These are phyloP conservation scores for Wickerhamiella allomyrinae DNA, from an alignment of 805 yeast genomes.

Conservation along the genomic window DNA sequence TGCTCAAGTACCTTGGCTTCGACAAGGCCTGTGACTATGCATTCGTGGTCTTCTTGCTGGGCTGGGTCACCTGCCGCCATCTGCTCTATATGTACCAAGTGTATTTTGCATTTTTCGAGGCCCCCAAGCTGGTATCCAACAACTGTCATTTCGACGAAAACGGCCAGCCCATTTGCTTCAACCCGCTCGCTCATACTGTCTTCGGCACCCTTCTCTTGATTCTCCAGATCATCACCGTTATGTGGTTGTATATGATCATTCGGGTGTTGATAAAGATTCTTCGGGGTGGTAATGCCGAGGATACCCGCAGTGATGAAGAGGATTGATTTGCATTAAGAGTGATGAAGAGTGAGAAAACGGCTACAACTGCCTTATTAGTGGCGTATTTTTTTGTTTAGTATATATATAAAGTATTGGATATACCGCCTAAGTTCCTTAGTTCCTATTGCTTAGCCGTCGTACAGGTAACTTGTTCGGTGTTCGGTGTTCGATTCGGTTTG, in stretches of 20 bases:
- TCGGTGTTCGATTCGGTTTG: too few relatives aligned
- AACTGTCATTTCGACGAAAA: slow-evolving; percentile 18
- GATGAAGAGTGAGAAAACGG: too few relatives aligned
- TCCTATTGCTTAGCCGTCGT: too few relatives aligned
- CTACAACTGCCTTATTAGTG: too few relatives aligned
- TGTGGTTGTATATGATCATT: slow-evolving; percentile 65
- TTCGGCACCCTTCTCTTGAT: slow-evolving; percentile 47
- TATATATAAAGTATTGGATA: too few relatives aligned
- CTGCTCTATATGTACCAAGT: slow-evolving; percentile 55
- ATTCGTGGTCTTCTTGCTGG: slow-evolving; percentile 50
- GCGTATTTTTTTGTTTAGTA: too few relatives aligned
- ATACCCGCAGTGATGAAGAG: slow-evolving; percentile 72
- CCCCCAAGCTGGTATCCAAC: slow-evolving; percentile 26
- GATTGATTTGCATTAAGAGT: too few relatives aligned
- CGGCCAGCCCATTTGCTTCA: slow-evolving; percentile 22
- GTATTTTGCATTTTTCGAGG: slow-evolving; percentile 40
- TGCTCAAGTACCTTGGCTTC: slow-evolving; percentile 59
- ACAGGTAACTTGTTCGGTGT: too few relatives aligned
- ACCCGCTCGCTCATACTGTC: slow-evolving; percentile 22
- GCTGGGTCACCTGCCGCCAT: slow-evolving; percentile 65
- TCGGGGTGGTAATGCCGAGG: slow-evolving; percentile 67
- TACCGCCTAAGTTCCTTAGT: too few relatives aligned
- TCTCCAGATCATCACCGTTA: slow-evolving; percentile 46
- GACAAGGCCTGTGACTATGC: slow-evolving; percentile 46
- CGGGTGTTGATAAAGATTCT: slow-evolving; percentile 59